These are phyloP conservation scores for Trametes maxima DNA, from an alignment of 768 basidiomycete species.

Conservation along the genomic window DNA sequence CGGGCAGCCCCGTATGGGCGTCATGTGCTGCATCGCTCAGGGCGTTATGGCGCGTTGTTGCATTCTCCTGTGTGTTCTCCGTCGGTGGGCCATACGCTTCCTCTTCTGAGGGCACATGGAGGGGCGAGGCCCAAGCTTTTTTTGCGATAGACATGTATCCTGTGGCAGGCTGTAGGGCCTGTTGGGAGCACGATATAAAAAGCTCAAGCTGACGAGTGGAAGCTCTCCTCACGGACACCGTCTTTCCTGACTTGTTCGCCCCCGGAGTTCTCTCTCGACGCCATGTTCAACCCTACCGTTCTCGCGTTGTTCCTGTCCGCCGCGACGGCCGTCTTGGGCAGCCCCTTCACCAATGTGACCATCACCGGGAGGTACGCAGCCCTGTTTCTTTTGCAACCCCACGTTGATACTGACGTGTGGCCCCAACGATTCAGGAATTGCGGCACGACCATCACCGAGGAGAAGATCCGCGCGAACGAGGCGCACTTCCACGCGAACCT, in stretches of 20 bases:
- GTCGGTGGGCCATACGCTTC: not conserved
- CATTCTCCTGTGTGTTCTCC: not conserved
- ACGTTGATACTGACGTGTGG: not conserved
- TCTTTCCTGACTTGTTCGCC: not conserved
- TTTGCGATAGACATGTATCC: too few relatives aligned
- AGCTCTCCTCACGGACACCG: not conserved
- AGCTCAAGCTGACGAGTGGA: too few relatives aligned
- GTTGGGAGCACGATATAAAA: not conserved
- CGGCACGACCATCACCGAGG: constrained; percentile 42
- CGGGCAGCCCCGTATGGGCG: not conserved
- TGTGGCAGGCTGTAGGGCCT: too few relatives aligned
- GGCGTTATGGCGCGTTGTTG: not conserved
- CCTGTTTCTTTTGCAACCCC: constrained; percentile 12
- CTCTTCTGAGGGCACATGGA: not conserved
- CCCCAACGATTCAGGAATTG: constrained; percentile 35
- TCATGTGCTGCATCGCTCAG: not conserved
- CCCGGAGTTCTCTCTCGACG: not conserved
- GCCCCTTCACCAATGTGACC: not conserved
- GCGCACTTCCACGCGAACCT: constrained; percentile 46
- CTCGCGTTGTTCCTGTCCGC: constrained; percentile 16
- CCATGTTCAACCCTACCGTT: constrained; percentile 17
- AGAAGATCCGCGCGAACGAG: constrained; percentile 40
- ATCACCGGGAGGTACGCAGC: not conserved
- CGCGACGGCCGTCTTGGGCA: constrained; percentile 8
- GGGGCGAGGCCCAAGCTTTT: not conserved